These are phyloP conservation scores for Vitis labrusca DNA, from an alignment of 164 flowering plant species.

Conservation along the genomic window DNA sequence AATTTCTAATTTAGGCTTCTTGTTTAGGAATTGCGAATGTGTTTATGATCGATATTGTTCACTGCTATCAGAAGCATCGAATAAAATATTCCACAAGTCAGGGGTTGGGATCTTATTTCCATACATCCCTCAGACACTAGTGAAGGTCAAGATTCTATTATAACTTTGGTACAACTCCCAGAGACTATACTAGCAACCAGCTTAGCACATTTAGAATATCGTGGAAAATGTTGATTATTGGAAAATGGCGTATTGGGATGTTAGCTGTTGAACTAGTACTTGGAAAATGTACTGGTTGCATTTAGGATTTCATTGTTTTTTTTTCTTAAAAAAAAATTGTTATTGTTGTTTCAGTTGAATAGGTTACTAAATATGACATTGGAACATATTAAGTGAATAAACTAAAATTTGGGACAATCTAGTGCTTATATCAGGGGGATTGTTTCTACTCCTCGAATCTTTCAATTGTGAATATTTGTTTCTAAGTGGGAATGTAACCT, in stretches of 20 bases:
- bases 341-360: background rate
- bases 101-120: too few relatives aligned
- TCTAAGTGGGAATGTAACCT: too few relatives aligned
- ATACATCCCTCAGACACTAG: too few relatives aligned
- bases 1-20: too few relatives aligned
- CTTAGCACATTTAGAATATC: too few relatives aligned
- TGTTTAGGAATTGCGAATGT: background rate
- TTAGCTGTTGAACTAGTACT: background rate
- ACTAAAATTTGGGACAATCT: background rate
- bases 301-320: background rate
- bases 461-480: too few relatives aligned
- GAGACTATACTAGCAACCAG: too few relatives aligned
- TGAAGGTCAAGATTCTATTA: too few relatives aligned
- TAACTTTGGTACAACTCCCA: too few relatives aligned
- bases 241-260: background rate
- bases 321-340: background rate
- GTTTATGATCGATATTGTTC: background rate
- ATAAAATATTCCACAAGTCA: too few relatives aligned
- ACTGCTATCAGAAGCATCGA: background rate
- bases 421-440: background rate
- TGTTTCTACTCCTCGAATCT: too few relatives aligned
- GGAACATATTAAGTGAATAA: background rate
- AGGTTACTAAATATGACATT: background rate
- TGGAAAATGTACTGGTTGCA: background rate
- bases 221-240: too few relatives aligned